Conservation (phyloP, 148 eudicot genomes). For the Amaranthus cruentus region DNA sequence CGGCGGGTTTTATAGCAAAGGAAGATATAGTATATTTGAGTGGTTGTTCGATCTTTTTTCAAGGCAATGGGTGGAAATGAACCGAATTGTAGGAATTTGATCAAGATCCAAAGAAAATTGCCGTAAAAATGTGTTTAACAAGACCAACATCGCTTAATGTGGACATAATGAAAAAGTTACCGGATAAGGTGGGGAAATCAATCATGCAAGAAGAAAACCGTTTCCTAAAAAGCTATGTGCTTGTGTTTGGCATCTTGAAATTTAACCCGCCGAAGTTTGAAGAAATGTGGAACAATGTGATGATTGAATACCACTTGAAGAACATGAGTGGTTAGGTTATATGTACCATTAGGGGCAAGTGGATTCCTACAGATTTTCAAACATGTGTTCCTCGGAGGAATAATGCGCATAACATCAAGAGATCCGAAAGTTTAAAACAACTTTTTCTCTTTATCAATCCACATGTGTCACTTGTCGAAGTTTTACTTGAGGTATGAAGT, state of each 20-base stretch:
- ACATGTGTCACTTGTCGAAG: neutral
- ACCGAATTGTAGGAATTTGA: neutral
- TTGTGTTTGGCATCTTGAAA: neutral
- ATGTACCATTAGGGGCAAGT: neutral
- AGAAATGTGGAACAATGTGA: neutral
- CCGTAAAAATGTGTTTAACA: neutral
- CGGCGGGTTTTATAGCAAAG: neutral
- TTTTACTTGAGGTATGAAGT: neutral
- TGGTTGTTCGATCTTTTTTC: neutral
- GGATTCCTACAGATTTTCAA: constrained; percentile 10
- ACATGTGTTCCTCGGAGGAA: neutral
- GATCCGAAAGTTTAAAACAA: neutral
- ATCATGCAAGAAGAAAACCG: neutral
- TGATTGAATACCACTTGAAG: neutral
- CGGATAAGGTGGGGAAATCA: neutral
- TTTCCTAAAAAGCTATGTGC: neutral
- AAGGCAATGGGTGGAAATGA: neutral
- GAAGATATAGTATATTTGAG: neutral
- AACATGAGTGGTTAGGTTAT: neutral
- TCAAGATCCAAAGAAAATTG: constrained; percentile 1
- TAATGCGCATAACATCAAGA: neutral
- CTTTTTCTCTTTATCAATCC: neutral
- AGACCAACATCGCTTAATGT: neutral
- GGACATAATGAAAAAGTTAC: constrained; percentile 4
- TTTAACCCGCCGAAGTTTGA: neutral